Evolutionary conservation across 2,329 filamentous ascomycete genomes (phyloP).

Genomic region (Colletotrichum magnum): DNA sequence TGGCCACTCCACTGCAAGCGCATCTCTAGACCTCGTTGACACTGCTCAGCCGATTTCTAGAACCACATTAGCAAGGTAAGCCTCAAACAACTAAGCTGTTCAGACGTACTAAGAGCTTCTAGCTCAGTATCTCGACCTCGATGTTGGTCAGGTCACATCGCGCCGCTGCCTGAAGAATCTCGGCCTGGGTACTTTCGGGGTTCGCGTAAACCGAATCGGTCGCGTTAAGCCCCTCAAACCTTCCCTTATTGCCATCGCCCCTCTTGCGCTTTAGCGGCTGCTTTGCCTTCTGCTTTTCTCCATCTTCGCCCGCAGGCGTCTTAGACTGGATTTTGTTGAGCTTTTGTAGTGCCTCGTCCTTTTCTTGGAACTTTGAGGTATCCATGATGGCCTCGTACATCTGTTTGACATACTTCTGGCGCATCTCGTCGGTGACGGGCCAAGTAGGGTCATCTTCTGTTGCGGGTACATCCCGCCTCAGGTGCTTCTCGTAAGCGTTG

Average conservation of each 20-base stretch:
- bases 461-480: background rate
- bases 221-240: background rate
- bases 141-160: background rate
- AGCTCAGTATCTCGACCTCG: constrained; percentile 4
- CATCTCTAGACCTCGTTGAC: constrained; percentile 3
- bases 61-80: background rate
- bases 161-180: background rate
- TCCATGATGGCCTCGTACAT: constrained; percentile 10
- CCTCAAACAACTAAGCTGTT: background rate
- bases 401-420: background rate
- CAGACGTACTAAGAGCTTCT: constrained; percentile 8
- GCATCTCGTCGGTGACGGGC: background rate
- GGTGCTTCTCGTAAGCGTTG: background rate
- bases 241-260: background rate
- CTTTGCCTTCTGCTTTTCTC: background rate
- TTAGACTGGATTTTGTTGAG: background rate
- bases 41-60: background rate
- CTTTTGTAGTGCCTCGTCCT: background rate
- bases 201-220: background rate
- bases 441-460: background rate
- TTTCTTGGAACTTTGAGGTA: background rate
- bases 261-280: background rate
- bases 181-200: background rate
- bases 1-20: background rate
- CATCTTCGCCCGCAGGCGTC: background rate